A percentile compares a stretch with the other conserved stretches of the same genome.
Evolutionary conservation across 352 stramenopile species (phyloP).

Genomic region (Globisporangium viniferum): DNA sequence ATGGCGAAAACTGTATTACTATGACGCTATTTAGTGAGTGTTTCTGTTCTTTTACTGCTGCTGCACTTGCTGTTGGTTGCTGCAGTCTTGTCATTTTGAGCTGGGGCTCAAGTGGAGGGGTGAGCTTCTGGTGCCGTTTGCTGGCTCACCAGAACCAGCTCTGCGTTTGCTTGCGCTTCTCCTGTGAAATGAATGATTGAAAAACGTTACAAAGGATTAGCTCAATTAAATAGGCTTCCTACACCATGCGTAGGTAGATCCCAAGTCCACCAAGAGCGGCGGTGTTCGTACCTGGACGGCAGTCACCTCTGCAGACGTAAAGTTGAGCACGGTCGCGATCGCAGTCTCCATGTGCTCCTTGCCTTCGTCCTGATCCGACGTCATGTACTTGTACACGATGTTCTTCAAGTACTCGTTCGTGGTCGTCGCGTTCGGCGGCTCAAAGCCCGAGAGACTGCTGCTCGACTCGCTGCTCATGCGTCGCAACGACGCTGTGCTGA

Average conservation of each 20-base stretch:
- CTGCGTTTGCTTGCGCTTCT: conserved; percentile 20
- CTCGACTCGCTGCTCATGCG: conserved; percentile 81
- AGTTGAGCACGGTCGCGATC: conserved; percentile 86
- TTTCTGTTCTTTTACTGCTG: not conserved
- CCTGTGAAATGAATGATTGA: not conserved
- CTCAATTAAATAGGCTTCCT: not conserved
- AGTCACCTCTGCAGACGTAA: conserved; percentile 61
- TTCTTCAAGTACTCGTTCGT: conserved; percentile 91
- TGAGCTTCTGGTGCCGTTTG: not conserved
- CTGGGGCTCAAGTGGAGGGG: not conserved
- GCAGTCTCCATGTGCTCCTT: conserved; percentile 90
- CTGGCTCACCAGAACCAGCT: conserved; percentile 20
- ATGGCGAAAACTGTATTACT: conserved; percentile 2
- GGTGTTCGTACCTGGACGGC: conserved; percentile 39
- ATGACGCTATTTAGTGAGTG: not conserved
- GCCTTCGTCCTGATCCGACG: conserved; percentile 74
- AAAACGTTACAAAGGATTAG: not conserved
- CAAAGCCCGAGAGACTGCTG: conserved; percentile 75
- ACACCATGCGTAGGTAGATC: not conserved
- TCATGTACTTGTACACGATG: conserved; percentile 91
- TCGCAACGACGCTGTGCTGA: conserved; percentile 34
- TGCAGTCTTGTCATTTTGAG: not conserved
- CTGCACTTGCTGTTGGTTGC: not conserved
- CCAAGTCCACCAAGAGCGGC: not conserved
- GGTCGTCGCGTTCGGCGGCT: conserved; percentile 74